Evolutionary conservation across 306 rosid genomes (phyloP).

Genomic region (Fragaria iinumae): DNA sequence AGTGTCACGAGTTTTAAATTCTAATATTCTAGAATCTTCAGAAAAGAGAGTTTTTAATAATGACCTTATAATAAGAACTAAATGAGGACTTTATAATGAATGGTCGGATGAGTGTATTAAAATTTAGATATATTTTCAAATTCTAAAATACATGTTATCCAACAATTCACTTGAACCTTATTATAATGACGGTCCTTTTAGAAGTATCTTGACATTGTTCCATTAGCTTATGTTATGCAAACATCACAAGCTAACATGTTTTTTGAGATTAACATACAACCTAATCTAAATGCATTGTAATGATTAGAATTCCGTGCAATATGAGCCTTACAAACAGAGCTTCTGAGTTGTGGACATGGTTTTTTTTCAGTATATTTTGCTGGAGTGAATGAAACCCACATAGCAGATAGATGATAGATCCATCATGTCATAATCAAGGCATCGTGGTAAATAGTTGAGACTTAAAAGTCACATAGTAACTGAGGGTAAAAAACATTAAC

Average conservation of each 20-base stretch:
- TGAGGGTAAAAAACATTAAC: background rate
- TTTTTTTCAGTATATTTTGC: background rate
- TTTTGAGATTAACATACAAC: too few relatives aligned
- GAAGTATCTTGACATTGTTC: background rate
- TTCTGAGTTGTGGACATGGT: slow-evolving; percentile 1
- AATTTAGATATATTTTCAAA: too few relatives aligned
- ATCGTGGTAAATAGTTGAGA: background rate
- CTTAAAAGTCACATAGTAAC: background rate
- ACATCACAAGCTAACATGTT: too few relatives aligned
- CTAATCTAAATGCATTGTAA: background rate
- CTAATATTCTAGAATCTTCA: rapidly evolving
- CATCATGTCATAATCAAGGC: background rate
- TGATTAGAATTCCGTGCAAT: background rate
- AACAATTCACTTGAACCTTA: too few relatives aligned
- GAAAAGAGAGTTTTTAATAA: too few relatives aligned
- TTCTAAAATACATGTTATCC: too few relatives aligned
- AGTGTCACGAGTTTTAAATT: too few relatives aligned
- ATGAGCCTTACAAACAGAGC: background rate
- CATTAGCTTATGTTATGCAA: background rate
- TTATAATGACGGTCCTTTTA: too few relatives aligned
- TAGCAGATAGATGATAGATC: background rate
- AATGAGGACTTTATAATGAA: too few relatives aligned
- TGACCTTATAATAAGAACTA: too few relatives aligned
- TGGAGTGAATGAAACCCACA: background rate
- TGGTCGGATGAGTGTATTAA: too few relatives aligned